Percentiles rank a stretch among this genome's conserved stretches.
Evolutionary conservation across 1,284 basidiomycete genomes (phyloP).

Genomic region (Malassezia vespertilionis): DNA sequence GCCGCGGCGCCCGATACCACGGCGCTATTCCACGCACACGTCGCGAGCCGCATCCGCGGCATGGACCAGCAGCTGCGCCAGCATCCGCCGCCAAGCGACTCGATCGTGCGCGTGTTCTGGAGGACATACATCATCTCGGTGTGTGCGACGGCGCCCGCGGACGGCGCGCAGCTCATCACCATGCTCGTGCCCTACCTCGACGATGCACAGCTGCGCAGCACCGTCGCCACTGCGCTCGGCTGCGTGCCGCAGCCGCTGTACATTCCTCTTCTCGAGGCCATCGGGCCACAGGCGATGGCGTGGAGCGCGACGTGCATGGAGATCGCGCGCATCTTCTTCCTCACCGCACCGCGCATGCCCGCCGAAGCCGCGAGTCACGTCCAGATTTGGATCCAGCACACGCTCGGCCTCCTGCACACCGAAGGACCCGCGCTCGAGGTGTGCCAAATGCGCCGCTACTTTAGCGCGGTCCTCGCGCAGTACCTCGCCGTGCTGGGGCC

Average conservation of each 20-base stretch:
- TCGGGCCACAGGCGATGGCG: not conserved
- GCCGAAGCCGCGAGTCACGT: not conserved
- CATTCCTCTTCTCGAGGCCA: constrained; percentile 1
- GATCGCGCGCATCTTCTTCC: constrained; percentile 3
- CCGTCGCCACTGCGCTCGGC: constrained; percentile 9
- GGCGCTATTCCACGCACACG: constrained; percentile 1
- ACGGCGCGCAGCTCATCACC: constrained; percentile 4
- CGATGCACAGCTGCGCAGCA: constrained; percentile 7
- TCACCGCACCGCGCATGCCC: constrained; percentile 6
- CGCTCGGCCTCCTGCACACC: constrained; percentile 62
- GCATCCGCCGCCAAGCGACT: not conserved
- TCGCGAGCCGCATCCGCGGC: constrained; percentile 1
- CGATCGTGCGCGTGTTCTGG: constrained; percentile 9
- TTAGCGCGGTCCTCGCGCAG: constrained; percentile 75
- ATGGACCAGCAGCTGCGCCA: constrained; percentile 5
- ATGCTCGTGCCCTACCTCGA: constrained; percentile 11
- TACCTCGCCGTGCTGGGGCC: constrained; percentile 68
- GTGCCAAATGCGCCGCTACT: constrained; percentile 71
- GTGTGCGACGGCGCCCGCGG: constrained; percentile 4
- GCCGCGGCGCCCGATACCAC: not conserved
- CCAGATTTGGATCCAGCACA: constrained; percentile 64
- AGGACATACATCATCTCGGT: constrained; percentile 5
- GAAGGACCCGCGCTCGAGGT: constrained; percentile 59
- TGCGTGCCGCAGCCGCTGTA: constrained; percentile 1
- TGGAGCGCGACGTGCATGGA: not conserved